These are phyloP conservation scores for Amyloporia xantha DNA, from an alignment of 768 basidiomycete species.

Conservation along the genomic window DNA sequence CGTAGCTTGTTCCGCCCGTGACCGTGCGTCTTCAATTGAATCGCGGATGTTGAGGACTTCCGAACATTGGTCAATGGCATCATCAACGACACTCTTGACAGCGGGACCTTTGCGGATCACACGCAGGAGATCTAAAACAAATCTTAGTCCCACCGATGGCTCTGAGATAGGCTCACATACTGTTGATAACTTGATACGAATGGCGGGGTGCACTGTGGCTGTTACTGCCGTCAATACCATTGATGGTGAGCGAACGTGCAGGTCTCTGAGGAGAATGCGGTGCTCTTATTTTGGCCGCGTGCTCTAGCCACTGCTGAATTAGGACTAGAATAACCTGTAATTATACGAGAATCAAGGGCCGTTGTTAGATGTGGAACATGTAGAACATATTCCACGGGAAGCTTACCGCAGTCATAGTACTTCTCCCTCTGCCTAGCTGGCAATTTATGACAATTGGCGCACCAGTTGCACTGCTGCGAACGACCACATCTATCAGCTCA, in stretches of 20 bases:
- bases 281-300: conserved; percentile 22
- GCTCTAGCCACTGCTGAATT: conserved; percentile 76
- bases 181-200: conserved; percentile 87
- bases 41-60: conserved; percentile 82
- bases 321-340: conserved; percentile 70
- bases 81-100: conserved; percentile 83
- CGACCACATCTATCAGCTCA: conserved; percentile 73
- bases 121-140: conserved; percentile 62
- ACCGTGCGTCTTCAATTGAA: conserved; percentile 77
- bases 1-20: conserved; percentile 68
- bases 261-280: conserved; percentile 31
- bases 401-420: conserved; percentile 81
- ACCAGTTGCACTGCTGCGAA: conserved; percentile 56
- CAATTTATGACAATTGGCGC: conserved; percentile 92
- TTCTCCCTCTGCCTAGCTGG: conserved; percentile 89
- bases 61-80: conserved; percentile 81
- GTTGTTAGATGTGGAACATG: background rate
- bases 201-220: conserved; percentile 36
- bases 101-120: conserved; percentile 81
- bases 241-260: conserved; percentile 35
- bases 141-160: background rate
- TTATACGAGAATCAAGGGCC: background rate
- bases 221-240: conserved; percentile 27
- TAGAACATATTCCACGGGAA: no score
- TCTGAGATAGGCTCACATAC: conserved; percentile 34